Conservation (phyloP, 2,329 filamentous ascomycete genomes). For the Clathrospora elynae region DNA sequence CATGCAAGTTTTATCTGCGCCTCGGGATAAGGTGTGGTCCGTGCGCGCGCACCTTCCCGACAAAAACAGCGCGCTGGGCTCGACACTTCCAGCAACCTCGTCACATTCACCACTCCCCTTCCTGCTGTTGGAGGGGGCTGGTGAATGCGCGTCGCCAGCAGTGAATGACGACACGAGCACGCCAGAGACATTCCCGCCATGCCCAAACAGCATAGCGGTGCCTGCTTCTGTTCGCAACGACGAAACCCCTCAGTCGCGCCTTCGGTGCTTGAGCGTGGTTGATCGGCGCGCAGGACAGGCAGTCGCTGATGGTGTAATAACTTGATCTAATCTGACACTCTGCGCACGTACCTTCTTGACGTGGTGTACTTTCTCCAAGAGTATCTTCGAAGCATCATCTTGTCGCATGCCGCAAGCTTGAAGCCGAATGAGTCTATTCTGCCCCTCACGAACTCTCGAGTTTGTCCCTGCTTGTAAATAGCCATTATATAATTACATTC, state of each 20-base stretch:
- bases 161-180: conserved; percentile 47
- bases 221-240: conserved; percentile 18
- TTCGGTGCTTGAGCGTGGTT: conserved; percentile 24
- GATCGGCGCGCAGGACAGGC: conserved; percentile 27
- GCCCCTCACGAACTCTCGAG: background rate
- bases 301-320: conserved; percentile 58
- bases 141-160: conserved; percentile 22
- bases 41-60: conserved; percentile 4
- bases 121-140: conserved; percentile 3
- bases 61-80: conserved; percentile 4
- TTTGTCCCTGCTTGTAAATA: conserved; percentile 4
- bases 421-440: too few relatives aligned
- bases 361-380: conserved; percentile 11
- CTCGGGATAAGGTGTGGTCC: background rate
- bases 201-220: conserved; percentile 17
- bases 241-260: conserved; percentile 27
- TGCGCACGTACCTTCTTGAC: conserved; percentile 15
- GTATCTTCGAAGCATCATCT: too few relatives aligned
- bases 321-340: conserved; percentile 68
- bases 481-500: conserved; percentile 3
- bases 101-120: conserved; percentile 17
- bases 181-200: conserved; percentile 31
- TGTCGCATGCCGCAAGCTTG: too few relatives aligned
- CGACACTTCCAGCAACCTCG: conserved; percentile 13
- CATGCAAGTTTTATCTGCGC: conserved; percentile 20